Percentiles rank a stretch among this genome's conserved stretches.
Conservation (phyloP, 2,329 filamentous ascomycete genomes). For the Xylariomycetidae sp. region DNA sequence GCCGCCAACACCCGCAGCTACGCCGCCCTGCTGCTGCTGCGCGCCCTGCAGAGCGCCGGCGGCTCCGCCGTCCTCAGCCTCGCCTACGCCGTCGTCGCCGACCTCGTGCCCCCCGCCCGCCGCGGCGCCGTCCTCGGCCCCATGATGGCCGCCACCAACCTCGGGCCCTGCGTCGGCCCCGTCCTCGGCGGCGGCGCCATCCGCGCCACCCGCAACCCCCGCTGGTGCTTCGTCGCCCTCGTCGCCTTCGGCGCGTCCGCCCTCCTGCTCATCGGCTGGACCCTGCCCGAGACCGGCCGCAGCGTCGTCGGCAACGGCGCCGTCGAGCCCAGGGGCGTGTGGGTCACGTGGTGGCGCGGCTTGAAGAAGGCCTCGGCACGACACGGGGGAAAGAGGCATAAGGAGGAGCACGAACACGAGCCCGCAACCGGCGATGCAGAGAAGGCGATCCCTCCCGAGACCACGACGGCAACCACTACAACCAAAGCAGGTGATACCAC, state of each 20-base stretch:
- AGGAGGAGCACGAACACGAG: background rate
- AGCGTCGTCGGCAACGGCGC: slow-evolving; percentile 10
- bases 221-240: slow-evolving; percentile 8
- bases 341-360: slow-evolving; percentile 8
- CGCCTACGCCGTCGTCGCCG: slow-evolving; percentile 9
- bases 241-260: slow-evolving; percentile 4
- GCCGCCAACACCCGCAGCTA: slow-evolving; percentile 13
- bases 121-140: slow-evolving; percentile 8
- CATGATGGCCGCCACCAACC: slow-evolving; percentile 6
- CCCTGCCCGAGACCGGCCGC: slow-evolving; percentile 9
- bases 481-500: no score
- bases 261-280: slow-evolving; percentile 5
- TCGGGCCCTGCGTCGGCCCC: slow-evolving; percentile 6
- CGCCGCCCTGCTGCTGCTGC: slow-evolving; percentile 6
- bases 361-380: background rate
- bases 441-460: background rate
- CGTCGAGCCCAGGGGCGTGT: slow-evolving; percentile 5
- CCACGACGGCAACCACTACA: background rate
- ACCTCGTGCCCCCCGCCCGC: slow-evolving; percentile 3
- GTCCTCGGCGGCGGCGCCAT: slow-evolving; percentile 8
- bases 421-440: background rate
- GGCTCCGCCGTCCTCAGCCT: slow-evolving; percentile 3
- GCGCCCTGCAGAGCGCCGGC: slow-evolving; percentile 10
- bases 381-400: no score
- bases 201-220: slow-evolving; percentile 1